phyloP scores from a whole-genome alignment of 2,329 filamentous ascomycete species.

The Clarireedia monteithiana region DNA sequence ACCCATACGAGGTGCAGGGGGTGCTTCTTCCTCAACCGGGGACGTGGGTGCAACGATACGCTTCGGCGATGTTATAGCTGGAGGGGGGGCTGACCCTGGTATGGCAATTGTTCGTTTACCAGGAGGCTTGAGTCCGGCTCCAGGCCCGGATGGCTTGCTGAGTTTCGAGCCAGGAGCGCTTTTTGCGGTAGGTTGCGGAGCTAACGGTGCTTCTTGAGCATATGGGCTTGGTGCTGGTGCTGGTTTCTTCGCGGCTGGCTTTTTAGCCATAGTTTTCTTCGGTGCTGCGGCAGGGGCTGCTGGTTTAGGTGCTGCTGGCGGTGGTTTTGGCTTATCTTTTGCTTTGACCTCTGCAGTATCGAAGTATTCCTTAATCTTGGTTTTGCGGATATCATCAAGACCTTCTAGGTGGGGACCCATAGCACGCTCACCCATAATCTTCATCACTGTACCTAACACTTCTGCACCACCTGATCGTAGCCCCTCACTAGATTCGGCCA shows the following conservation, averaged over 20 bases:
- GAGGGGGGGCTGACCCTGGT: slow-evolving; percentile 34
- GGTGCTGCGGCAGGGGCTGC: slow-evolving; percentile 35
- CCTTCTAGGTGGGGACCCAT: slow-evolving; percentile 92
- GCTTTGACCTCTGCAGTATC: slow-evolving; percentile 77
- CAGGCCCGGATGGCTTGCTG: slow-evolving; percentile 43
- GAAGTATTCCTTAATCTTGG: slow-evolving; percentile 89
- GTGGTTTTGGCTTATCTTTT: slow-evolving; percentile 84
- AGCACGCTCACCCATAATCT: slow-evolving; percentile 91
- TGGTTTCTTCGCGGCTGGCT: slow-evolving; percentile 40
- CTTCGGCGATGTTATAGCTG: slow-evolving; percentile 38
- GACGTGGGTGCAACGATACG: slow-evolving; percentile 40
- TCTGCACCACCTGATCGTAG: slow-evolving; percentile 87
- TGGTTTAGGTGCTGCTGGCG: slow-evolving; percentile 56
- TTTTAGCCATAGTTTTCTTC: slow-evolving; percentile 37
- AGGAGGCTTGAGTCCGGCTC: slow-evolving; percentile 43
- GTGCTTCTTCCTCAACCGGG: slow-evolving; percentile 35
- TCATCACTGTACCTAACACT: slow-evolving; percentile 90
- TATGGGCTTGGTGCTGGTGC: slow-evolving; percentile 37
- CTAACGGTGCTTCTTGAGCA: slow-evolving; percentile 44
- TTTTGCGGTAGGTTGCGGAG: slow-evolving; percentile 51
- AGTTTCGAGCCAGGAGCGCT: slow-evolving; percentile 42
- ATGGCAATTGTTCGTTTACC: slow-evolving; percentile 46
- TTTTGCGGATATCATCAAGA: slow-evolving; percentile 90
- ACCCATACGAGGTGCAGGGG: slow-evolving; percentile 24
- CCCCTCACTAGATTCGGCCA: slow-evolving; percentile 81